phyloP scores from a whole-genome alignment of 176 grass and related monocot species.

The Echinochloa phyllopogon region DNA sequence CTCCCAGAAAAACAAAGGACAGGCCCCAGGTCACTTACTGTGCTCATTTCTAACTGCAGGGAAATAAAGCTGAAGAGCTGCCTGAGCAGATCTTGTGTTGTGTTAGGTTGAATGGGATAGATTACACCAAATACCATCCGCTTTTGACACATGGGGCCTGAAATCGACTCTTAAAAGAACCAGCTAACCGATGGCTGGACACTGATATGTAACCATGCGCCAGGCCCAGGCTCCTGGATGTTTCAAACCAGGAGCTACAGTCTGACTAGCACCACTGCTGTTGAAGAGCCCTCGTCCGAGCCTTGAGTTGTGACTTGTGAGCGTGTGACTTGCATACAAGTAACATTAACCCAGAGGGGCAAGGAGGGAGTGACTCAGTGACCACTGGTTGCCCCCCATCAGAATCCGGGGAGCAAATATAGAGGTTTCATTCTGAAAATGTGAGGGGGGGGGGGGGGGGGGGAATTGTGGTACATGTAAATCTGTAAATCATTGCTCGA shows the following conservation, averaged over 20 bases:
- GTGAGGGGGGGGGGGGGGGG: not conserved
- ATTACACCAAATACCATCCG: conserved; percentile 78
- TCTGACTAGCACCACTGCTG: not conserved
- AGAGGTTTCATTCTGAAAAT: not conserved
- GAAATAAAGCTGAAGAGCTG: conserved; percentile 88
- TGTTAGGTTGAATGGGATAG: conserved; percentile 86
- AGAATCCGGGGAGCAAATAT: conserved; percentile 8
- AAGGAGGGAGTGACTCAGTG: not conserved
- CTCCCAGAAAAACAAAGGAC: not conserved
- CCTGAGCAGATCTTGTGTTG: conserved; percentile 94
- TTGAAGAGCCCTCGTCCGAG: conserved; percentile 10
- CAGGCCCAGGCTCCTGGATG: conserved; percentile 21
- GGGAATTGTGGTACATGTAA: conserved; percentile 37
- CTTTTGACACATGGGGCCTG: conserved; percentile 58
- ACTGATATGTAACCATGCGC: conserved; percentile 35
- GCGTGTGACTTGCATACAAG: conserved; percentile 13
- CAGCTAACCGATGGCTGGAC: conserved; percentile 49
- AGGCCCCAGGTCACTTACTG: conserved; percentile 5
- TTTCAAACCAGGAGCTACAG: conserved; percentile 27
- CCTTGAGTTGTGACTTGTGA: not conserved
- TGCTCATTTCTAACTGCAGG: conserved; percentile 51
- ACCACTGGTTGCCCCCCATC: not conserved
- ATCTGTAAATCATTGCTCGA: conserved; percentile 56
- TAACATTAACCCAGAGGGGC: conserved; percentile 41
- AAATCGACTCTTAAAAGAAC: conserved; percentile 39